Evolutionary conservation across 192 early-diverging fungal species (phyloP), one percentile per base, ranked within the genome.

Genomic region (Coemansia sp.): DNA sequence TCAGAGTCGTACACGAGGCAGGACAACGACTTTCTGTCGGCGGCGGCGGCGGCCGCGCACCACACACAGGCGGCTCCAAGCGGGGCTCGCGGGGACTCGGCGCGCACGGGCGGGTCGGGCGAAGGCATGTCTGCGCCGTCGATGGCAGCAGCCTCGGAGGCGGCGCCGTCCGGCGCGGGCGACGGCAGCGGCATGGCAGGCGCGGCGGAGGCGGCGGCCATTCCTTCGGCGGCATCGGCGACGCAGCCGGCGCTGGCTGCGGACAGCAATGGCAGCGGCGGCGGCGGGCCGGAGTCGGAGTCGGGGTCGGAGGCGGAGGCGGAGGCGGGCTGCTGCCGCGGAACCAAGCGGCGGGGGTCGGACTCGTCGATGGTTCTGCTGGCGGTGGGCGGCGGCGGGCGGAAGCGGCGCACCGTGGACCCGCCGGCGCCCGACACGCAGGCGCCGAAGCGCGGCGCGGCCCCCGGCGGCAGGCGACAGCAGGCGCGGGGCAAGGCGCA

Each of bases 271-370:
- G n/a, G n/a, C n/a, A n/a, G n/a, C n/a, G n/a, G n/a, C n/a, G n/a
- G n/a, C n/a, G n/a, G n/a, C n/a, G n/a, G n/a, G n/a, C n/a, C n/a
- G n/a, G n/a, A n/a, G n/a, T n/a, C n/a, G n/a, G n/a, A n/a, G 49
- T 18, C 29, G 21, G 46, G 46, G n/a, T 31, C 34, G 18, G 33
- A 37, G 4, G 34, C 34, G 15, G n/a, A n/a, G n/a, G n/a, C n/a
- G n/a, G n/a, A n/a, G n/a, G n/a, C 42, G 36, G 23, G 33, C 45
- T 37, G 49, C n/a, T 21, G 45, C 13, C 52, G 69, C 17, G 71
- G 65, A n/a, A 68, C 54, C 17, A 75, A 75, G 48, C 71, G 71
- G 22, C 71, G 71, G 33, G 71, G 71, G 18, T 75, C 71, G 8
- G 71, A 75, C 40, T 64, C 65, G 6, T 66, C 65, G 6, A 51